A percentile compares a stretch with the other conserved stretches of the same genome.
Conservation (phyloP, 2,329 filamentous ascomycete species). For the Penicillium brevicompactum region DNA sequence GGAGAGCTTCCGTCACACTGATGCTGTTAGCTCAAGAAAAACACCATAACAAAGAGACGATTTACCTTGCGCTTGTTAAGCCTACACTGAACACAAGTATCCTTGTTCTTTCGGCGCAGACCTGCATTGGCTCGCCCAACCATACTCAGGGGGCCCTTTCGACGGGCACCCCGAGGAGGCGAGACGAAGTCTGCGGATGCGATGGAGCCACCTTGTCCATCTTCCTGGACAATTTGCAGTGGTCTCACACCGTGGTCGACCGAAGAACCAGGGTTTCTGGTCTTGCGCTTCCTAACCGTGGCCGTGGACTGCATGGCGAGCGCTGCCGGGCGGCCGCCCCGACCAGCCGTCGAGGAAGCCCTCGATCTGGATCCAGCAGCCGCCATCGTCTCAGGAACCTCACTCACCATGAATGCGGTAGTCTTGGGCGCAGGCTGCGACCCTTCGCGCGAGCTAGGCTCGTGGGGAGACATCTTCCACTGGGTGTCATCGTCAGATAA, state of each 20-base stretch:
- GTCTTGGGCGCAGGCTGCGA: conserved; percentile 30
- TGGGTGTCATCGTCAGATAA: conserved; percentile 33
- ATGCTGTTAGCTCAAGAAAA: conserved; percentile 13
- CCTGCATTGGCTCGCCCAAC: conserved; percentile 45
- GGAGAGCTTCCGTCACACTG: conserved; percentile 47
- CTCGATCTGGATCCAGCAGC: conserved; percentile 24
- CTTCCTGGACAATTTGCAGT: conserved; percentile 47
- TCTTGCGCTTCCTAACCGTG: conserved; percentile 40
- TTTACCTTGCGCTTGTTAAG: conserved; percentile 48
- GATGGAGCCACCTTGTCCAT: conserved; percentile 45
- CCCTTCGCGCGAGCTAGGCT: conserved; percentile 26
- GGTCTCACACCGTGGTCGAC: conserved; percentile 36
- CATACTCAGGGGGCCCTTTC: conserved; percentile 44
- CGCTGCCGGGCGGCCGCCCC: conserved; percentile 29
- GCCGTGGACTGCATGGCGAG: conserved; percentile 35
- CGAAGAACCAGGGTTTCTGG: conserved; percentile 28
- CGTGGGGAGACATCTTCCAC: conserved; percentile 34
- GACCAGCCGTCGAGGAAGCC: conserved; percentile 25
- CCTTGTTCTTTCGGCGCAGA: conserved; percentile 46
- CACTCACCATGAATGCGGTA: conserved; percentile 40
- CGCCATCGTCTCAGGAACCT: conserved; percentile 34
- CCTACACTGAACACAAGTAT: conserved; percentile 47
- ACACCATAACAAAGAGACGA: not conserved
- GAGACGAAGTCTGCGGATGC: conserved; percentile 45
- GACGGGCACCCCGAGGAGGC: conserved; percentile 45